Base-by-base conservation (phyloP, 768 basidiomycete genomes). In the Tulasnella sp. region DNA sequence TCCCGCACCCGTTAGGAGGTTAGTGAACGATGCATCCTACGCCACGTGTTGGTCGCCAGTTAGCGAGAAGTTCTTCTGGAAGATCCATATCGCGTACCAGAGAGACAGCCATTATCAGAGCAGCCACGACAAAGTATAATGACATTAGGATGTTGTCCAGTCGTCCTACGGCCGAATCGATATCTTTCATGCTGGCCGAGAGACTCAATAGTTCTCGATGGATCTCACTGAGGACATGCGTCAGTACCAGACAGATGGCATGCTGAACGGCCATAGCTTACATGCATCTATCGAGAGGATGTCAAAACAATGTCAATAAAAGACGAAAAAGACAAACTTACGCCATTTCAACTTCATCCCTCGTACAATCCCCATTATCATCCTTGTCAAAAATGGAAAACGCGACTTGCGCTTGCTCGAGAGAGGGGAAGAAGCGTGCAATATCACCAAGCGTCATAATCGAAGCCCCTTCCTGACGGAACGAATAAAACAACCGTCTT, bases 111-210 rank as follows among this genome's bases (percentile, higher is more conserved):
- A 92, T 74, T 64, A 96, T 83, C n/a, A 96, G 67, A 31, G 78
- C 68, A 3, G 79, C 80, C 39, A 86, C 73, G 52, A 92, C 70
- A 35, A 81, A 74, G 66, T 84, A 91, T 21, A 92, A 66, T 50
- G 77, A 78, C 82, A 93, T 86, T 61, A 92, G 73, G 62, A 93
- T 91, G 62, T 86, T 83, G 68, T 92, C 88, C 63, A 93, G 70
- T 25, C 85, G 75, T 15, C 86, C 82, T 12, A 93, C 89, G 4
- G 91, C 91, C 49, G 84, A 87, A 68, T 93, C 91, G 48, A 93
- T 72, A 69, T 93, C 88, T 41, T 81, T 76, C 89, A 96, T 88
- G 4, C 83, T 85, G 65, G 84, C 82, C 59, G 86, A 83, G 41
- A 96, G 79, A 17, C 84, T 83, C 36, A 89, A 70, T 58, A 90